A percentile compares a stretch with the other conserved stretches of the same genome.
These are phyloP conservation scores for Diaporthe ilicicola DNA, from an alignment of 2,329 filamentous ascomycete species.

Conservation along the genomic window DNA sequence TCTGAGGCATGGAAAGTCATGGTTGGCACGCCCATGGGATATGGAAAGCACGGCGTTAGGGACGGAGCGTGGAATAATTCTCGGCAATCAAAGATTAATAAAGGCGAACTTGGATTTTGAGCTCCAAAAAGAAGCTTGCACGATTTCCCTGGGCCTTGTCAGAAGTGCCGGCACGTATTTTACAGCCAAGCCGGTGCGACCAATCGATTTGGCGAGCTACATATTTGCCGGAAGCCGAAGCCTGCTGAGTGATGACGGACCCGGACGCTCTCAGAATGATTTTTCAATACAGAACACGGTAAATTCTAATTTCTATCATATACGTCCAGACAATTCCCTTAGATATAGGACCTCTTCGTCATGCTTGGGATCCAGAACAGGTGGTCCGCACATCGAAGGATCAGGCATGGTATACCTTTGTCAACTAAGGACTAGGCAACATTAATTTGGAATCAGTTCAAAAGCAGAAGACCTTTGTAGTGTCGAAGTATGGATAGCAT, in stretches of 20 bases:
- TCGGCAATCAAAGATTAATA: neutral
- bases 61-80: neutral
- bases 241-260: neutral
- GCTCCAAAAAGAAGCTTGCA: neutral
- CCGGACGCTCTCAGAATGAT: no score
- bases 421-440: no score
- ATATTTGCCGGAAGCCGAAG: neutral
- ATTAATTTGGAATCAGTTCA: no score
- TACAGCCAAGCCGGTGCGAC: neutral
- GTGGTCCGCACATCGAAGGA: no score
- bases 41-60: slow-evolving; percentile 30
- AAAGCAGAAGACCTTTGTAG: no score
- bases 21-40: neutral
- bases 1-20: slow-evolving; percentile 41
- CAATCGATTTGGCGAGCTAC: neutral
- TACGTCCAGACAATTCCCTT: no score
- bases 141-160: neutral
- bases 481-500: no score
- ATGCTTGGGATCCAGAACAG: no score
- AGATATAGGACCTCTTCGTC: no score
- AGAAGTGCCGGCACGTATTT: neutral
- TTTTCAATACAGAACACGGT: no score
- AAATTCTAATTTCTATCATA: no score
- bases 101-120: neutral
- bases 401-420: no score